These are phyloP conservation scores for Penicillium atrosanguineum DNA, from an alignment of 495 filamentous ascomycete genomes.

Conservation along the genomic window DNA sequence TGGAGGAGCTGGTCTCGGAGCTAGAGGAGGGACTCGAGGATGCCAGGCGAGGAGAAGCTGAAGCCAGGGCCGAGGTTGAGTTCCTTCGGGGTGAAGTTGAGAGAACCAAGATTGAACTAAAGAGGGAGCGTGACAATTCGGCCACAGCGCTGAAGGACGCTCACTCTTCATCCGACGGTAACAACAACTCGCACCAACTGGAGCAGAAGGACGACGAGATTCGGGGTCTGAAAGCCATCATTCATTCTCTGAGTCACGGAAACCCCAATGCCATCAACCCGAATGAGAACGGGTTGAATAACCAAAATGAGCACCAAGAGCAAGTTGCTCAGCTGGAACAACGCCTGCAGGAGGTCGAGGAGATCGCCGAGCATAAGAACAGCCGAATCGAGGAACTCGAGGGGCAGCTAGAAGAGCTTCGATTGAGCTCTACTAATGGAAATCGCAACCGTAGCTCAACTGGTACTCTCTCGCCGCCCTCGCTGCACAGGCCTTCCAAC, in stretches of 20 bases:
- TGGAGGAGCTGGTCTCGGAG: constrained; percentile 94
- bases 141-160: constrained; percentile 58
- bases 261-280: constrained; percentile 41
- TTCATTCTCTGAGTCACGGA: constrained; percentile 85
- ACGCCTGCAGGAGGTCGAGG: constrained; percentile 73
- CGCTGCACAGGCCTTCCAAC: constrained; percentile 38
- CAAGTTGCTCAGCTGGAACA: constrained; percentile 58
- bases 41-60: constrained; percentile 91
- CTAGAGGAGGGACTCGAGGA: constrained; percentile 97
- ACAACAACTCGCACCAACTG: constrained; percentile 62
- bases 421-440: constrained; percentile 23
- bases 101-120: constrained; percentile 82
- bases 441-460: constrained; percentile 42
- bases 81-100: constrained; percentile 96
- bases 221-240: constrained; percentile 92
- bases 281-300: constrained; percentile 25
- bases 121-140: constrained; percentile 86
- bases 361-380: constrained; percentile 65
- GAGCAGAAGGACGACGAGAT: constrained; percentile 98
- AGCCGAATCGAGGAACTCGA: constrained; percentile 87
- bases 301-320: constrained; percentile 30
- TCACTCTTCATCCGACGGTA: constrained; percentile 48
- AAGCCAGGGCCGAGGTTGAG: constrained; percentile 94
- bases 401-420: constrained; percentile 72
- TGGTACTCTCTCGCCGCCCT: constrained; percentile 34